A percentile compares a stretch with the other conserved stretches of the same genome.
Evolutionary conservation across 202 grass and related monocot species (phyloP).

Genomic region (Bolboschoenoplectus hybrid): DNA sequence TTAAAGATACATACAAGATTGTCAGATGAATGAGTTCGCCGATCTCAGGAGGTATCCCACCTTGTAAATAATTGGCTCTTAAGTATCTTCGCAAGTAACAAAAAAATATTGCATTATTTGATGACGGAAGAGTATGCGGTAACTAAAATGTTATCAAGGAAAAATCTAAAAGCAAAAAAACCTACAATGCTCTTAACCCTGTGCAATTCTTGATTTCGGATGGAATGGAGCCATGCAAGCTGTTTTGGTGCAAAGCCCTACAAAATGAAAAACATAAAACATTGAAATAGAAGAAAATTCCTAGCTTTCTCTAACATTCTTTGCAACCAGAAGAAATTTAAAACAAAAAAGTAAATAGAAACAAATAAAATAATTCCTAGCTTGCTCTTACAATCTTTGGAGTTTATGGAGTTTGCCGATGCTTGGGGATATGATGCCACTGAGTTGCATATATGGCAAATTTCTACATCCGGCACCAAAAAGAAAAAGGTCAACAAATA

Average conservation of each 20-base stretch:
- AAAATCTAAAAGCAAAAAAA: background rate
- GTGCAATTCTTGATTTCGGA: conserved; percentile 85
- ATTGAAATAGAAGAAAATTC: background rate
- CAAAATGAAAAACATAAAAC: conserved; percentile 28
- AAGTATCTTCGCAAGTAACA: conserved; percentile 58
- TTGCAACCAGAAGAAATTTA: conserved; percentile 41
- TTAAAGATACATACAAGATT: conserved; percentile 61
- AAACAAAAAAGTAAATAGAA: background rate
- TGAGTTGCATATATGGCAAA: conserved; percentile 91
- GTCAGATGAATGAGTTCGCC: conserved; percentile 75
- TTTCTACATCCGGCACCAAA: conserved; percentile 53
- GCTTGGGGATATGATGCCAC: conserved; percentile 73
- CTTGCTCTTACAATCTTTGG: conserved; percentile 61
- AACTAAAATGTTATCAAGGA: background rate
- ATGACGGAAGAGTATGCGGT: background rate
- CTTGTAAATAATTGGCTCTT: conserved; percentile 97
- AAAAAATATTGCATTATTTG: background rate
- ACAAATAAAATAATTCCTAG: background rate
- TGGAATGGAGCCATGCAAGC: conserved; percentile 87
- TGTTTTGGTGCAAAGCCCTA: conserved; percentile 97
- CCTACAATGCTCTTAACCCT: conserved; percentile 70
- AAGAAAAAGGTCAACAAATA: conserved; percentile 15
- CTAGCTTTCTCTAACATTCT: conserved; percentile 19
- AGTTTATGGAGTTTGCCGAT: conserved; percentile 80
- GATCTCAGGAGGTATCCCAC: conserved; percentile 80